phyloP scores from a whole-genome alignment of 768 basidiomycete species.

The Tricholoma saponaceum region DNA sequence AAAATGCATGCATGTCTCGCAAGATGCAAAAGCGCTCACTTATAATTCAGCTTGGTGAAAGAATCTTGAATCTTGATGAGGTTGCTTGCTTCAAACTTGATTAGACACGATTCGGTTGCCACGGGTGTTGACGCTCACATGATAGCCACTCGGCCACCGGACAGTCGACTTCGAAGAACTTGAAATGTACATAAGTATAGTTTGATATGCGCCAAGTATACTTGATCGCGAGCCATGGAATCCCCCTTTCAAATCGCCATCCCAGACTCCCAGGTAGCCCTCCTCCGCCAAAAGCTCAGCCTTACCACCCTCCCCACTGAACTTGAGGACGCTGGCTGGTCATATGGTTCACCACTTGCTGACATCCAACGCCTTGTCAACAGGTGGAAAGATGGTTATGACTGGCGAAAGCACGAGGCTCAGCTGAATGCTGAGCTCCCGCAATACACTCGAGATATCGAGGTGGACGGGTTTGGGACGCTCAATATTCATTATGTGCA shows the following conservation, averaged over 20 bases:
- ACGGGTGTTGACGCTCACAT: too few species aligned
- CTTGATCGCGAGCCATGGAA: constrained; percentile 6
- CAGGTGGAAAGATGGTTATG: constrained; percentile 47
- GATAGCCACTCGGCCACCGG: too few species aligned
- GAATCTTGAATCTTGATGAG: too few species aligned
- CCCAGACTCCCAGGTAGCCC: constrained; percentile 35
- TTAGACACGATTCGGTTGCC: too few species aligned
- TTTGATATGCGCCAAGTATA: too few species aligned
- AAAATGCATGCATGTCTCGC: too few species aligned
- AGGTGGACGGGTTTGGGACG: constrained; percentile 40
- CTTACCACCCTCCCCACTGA: constrained; percentile 52
- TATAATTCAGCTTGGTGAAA: too few species aligned
- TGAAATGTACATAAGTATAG: too few species aligned
- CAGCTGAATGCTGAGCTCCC: constrained; percentile 49
- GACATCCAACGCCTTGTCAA: constrained; percentile 43
- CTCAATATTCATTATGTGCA: constrained; percentile 57
- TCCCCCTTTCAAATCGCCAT: constrained; percentile 46
- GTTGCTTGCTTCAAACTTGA: too few species aligned
- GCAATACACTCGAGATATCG: constrained; percentile 50
- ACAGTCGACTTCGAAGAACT: too few species aligned
- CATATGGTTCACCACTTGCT: constrained; percentile 47
- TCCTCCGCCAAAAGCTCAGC: constrained; percentile 42
- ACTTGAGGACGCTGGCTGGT: constrained; percentile 41
- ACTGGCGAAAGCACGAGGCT: constrained; percentile 55
- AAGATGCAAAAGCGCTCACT: too few species aligned